These are phyloP conservation scores for Pseudonitzschia multiseries DNA, from an alignment of 108 stramenopile genomes.

Conservation along the genomic window DNA sequence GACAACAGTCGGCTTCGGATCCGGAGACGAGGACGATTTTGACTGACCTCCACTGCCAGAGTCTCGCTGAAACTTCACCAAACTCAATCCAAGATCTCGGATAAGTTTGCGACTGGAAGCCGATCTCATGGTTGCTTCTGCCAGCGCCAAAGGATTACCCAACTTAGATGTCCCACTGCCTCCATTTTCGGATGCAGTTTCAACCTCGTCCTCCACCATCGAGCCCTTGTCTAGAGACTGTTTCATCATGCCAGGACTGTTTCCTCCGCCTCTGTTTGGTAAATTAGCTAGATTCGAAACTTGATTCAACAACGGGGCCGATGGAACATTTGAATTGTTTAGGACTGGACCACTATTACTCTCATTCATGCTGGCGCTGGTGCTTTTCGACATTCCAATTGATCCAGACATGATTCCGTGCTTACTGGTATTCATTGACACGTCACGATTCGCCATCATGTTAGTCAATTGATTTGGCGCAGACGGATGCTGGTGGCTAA, in stretches of 20 bases:
- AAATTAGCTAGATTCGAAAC: constrained; percentile 9
- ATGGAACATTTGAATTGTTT: constrained; percentile 9
- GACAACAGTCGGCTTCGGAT: constrained; percentile 7
- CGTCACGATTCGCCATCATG: not conserved
- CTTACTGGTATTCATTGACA: constrained; percentile 1
- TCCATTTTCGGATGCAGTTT: not conserved
- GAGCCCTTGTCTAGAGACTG: not conserved
- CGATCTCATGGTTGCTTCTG: constrained; percentile 53
- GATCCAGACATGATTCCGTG: not conserved
- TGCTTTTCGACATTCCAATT: constrained; percentile 1
- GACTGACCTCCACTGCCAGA: not conserved
- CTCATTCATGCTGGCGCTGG: not conserved
- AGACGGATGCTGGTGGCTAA: not conserved
- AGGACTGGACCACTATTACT: constrained; percentile 8
- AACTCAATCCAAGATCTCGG: constrained; percentile 26
- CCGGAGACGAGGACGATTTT: not conserved
- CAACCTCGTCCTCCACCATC: not conserved
- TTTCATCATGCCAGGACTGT: not conserved
- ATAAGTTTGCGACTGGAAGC: constrained; percentile 55
- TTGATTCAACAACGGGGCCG: constrained; percentile 2
- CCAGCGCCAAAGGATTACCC: constrained; percentile 34
- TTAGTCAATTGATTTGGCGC: not conserved
- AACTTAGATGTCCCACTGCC: not conserved
- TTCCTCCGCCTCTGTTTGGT: constrained; percentile 2
- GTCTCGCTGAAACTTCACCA: not conserved